Percentiles rank a stretch among this genome's conserved stretches.
These are phyloP conservation scores for Septoria petroselini DNA, from an alignment of 2,329 filamentous ascomycete species.

Conservation along the genomic window DNA sequence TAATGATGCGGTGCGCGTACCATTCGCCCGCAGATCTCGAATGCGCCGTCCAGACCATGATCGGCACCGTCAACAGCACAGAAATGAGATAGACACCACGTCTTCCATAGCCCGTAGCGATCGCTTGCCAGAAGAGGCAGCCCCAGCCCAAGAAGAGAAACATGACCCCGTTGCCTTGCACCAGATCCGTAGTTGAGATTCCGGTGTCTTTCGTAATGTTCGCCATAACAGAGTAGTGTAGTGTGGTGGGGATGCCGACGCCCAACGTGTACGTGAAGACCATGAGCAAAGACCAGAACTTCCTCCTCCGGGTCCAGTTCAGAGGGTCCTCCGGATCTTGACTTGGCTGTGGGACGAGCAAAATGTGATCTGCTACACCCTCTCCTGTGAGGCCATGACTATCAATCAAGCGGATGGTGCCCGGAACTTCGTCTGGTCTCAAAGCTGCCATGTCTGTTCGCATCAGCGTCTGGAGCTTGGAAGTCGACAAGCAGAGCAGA, in stretches of 20 bases:
- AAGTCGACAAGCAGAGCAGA: no score
- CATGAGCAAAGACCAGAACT: slow-evolving; percentile 23
- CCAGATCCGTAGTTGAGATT: slow-evolving; percentile 25
- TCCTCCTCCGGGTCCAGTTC: slow-evolving; percentile 26
- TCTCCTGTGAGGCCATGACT: no score
- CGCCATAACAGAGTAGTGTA: slow-evolving; percentile 39
- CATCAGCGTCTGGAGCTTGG: no score
- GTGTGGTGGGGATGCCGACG: slow-evolving; percentile 36
- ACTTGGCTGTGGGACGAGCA: slow-evolving; percentile 28
- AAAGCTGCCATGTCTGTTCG: no score
- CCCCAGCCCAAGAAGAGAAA: slow-evolving; percentile 48
- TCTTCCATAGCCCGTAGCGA: slow-evolving; percentile 45
- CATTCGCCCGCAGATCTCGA: slow-evolving; percentile 20
- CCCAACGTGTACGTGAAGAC: slow-evolving; percentile 35
- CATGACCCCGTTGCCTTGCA: slow-evolving; percentile 34
- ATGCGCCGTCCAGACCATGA: slow-evolving; percentile 27
- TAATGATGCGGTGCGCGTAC: slow-evolving; percentile 22
- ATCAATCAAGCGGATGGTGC: no score
- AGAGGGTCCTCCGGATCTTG: slow-evolving; percentile 29
- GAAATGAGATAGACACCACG: slow-evolving; percentile 30
- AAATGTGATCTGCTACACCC: no score
- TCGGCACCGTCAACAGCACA: slow-evolving; percentile 19
- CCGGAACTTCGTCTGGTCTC: no score
- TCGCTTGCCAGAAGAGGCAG: slow-evolving; percentile 48
- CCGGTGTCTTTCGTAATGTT: slow-evolving; percentile 32